phyloP scores from a whole-genome alignment of 441 rosid species.

The Metrosideros polymorpha region DNA sequence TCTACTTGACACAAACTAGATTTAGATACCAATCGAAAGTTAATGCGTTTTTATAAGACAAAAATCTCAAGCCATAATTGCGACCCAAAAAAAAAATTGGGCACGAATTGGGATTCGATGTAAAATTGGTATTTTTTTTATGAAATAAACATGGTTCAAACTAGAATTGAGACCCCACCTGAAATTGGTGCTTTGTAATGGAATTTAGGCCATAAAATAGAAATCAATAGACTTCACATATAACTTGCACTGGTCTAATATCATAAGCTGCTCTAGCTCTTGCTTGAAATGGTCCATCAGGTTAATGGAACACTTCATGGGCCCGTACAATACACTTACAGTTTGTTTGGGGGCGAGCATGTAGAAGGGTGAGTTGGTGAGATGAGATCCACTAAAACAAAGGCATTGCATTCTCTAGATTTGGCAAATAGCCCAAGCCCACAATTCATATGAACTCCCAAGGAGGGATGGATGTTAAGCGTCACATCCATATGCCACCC shows the following conservation, averaged over 20 bases:
- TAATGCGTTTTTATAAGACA: background rate
- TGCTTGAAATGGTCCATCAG: background rate
- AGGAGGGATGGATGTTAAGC: background rate
- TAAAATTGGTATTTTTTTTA: background rate
- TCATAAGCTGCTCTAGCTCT: background rate
- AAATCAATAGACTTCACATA: background rate
- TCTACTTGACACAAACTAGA: accelerated
- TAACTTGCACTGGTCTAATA: background rate
- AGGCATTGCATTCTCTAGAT: background rate
- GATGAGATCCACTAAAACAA: background rate
- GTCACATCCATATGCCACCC: background rate
- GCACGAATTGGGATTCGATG: background rate
- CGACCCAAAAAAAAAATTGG: background rate
- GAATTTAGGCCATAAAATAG: background rate
- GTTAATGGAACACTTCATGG: background rate
- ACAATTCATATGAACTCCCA: background rate
- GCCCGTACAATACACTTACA: background rate
- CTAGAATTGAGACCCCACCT: background rate
- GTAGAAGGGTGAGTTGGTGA: background rate
- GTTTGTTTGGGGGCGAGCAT: background rate
- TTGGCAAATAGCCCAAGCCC: background rate
- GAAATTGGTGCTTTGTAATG: background rate
- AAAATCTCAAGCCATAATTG: background rate
- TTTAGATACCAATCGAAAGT: background rate
- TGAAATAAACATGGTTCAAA: background rate